Conservation (phyloP, 768 basidiomycete genomes). For the Terana coerulea region DNA sequence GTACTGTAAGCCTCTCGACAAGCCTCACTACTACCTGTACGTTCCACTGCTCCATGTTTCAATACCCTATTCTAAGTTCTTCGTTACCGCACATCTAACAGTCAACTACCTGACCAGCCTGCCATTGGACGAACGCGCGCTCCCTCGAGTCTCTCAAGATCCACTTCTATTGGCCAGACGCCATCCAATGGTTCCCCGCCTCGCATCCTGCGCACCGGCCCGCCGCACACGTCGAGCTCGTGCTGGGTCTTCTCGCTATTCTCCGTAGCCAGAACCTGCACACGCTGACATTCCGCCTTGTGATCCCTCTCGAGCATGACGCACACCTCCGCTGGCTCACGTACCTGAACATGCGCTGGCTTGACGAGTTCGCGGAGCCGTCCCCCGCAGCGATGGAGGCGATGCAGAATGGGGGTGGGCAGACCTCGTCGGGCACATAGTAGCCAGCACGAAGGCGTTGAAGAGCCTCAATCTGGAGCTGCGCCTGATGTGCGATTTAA, state of each 20-base stretch:
- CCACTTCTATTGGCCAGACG: constrained; percentile 1
- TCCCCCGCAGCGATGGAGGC: not conserved
- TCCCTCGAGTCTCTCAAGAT: not conserved
- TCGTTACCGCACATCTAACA: too few species aligned
- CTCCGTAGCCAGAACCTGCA: not conserved
- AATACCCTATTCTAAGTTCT: too few species aligned
- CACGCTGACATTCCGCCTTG: not conserved
- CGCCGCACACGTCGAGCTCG: not conserved
- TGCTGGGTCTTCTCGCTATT: not conserved
- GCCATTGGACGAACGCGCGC: not conserved
- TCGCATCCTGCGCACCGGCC: not conserved
- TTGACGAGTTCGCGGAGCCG: constrained; percentile 8
- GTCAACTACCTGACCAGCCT: not conserved
- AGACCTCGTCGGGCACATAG: not conserved
- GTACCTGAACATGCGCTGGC: constrained; percentile 4
- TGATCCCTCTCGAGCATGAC: not conserved
- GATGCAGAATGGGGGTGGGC: too few species aligned
- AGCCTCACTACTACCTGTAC: too few species aligned
- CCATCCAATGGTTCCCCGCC: not conserved
- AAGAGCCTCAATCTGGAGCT: not conserved
- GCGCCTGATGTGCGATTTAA: not conserved
- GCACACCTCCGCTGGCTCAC: constrained; percentile 1
- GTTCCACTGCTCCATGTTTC: too few species aligned
- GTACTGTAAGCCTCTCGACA: not conserved
- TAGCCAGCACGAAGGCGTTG: not conserved